Evolutionary conservation across 495 filamentous ascomycete genomes (phyloP).

Genomic region (Podospora australis): DNA sequence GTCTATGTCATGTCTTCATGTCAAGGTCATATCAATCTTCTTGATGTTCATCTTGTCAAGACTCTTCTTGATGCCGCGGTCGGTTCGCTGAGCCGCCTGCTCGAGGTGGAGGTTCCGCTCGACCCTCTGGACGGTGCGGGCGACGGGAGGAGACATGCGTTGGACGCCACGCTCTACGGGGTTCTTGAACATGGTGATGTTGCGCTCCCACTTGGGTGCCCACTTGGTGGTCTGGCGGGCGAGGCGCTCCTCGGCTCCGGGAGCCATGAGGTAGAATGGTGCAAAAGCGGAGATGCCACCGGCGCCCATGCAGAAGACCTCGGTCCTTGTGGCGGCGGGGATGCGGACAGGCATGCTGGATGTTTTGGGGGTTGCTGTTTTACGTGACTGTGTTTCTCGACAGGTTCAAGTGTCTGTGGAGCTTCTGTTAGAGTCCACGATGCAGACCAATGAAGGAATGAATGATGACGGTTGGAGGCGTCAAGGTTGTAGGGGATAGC

Average conservation of each 20-base stretch:
- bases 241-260: constrained; percentile 40
- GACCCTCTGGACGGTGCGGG: constrained; percentile 33
- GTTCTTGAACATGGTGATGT: constrained; percentile 39
- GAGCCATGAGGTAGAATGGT: constrained; percentile 43
- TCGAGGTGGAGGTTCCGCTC: constrained; percentile 39
- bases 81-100: constrained; percentile 36
- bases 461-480: no score
- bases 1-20: neutral
- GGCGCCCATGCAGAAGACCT: constrained; percentile 37
- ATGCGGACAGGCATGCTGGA: constrained; percentile 43
- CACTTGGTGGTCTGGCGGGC: constrained; percentile 37
- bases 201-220: constrained; percentile 46
- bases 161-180: constrained; percentile 39
- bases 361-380: constrained; percentile 7
- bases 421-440: no score
- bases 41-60: constrained; percentile 26
- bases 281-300: constrained; percentile 39
- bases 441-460: no score
- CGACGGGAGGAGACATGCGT: constrained; percentile 34
- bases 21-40: no score
- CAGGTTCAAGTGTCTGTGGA: no score
- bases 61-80: constrained; percentile 35
- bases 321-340: constrained; percentile 32
- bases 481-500: no score
- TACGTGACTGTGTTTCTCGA: no score